Evolutionary conservation across 2,329 filamentous ascomycete species (phyloP), one percentile per base, ranked within the genome.

Genomic region (Ophiostoma piceae): DNA sequence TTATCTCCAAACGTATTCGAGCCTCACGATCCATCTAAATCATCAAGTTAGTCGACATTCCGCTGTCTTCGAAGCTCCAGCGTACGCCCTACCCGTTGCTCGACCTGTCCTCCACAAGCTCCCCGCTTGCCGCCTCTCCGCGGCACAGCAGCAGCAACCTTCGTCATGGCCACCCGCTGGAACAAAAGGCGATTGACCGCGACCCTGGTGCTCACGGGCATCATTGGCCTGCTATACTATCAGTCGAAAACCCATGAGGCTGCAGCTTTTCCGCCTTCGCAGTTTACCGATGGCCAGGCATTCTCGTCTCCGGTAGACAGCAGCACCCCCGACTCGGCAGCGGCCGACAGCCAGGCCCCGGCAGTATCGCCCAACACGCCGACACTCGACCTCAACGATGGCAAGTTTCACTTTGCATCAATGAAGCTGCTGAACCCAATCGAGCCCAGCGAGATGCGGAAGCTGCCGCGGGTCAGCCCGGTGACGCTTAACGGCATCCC

Each of bases 401-500:
- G 71, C 69, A 70, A 69, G 51, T 73, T 73, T 54, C 71, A 68
- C 68, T 75, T 72, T 72, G 32, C 70, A 3, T 32, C 70, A 11
- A 39, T 74, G 26, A 39, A 64, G 47, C 70, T 74, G 64, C 69
- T 71, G 41, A n/a, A 74, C 54, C 73, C 73, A 2, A 69, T 74
- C 3, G 54, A 70, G 12, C 41, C 43, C 35, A 69, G 70, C 64
- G 39, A 62, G 11, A 72, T 74, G 66, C 43, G 41, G 7, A 22
- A 66, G 7, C 62, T 74, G 66, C 73, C 70, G 2, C 67, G 19
- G 19, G 69, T 71, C 4, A 68, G 32, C 65, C 0, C 67, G 2
- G 69, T 51, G 2, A 67, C 26, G n/a, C 69, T 74, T 19, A 29
- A 43, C 19, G 41, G 68, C 19, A 68, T 80, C 3, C 80, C 79